These are phyloP conservation scores for Penicillium sp. DNA, from an alignment of 2,329 filamentous ascomycete species.

Conservation along the genomic window DNA sequence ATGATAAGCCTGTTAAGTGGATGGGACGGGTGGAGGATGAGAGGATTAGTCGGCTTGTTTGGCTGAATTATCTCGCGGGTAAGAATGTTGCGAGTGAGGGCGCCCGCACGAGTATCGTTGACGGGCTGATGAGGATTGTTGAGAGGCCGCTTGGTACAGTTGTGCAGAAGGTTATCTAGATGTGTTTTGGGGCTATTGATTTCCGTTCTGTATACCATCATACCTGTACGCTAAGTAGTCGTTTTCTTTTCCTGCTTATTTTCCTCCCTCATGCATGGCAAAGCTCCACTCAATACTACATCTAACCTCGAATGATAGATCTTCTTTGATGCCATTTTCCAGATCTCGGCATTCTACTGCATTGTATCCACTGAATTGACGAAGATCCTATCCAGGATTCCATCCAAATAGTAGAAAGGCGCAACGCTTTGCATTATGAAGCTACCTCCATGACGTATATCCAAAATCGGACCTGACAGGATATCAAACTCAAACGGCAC, in stretches of 20 bases:
- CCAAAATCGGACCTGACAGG: neutral
- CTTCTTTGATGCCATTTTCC: neutral
- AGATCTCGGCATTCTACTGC: neutral
- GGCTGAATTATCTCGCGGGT: conserved; percentile 86
- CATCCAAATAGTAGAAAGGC: neutral
- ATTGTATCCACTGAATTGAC: neutral
- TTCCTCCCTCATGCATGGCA: neutral
- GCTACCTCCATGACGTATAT: neutral
- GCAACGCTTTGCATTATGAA: conserved; percentile 2
- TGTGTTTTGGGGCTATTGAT: neutral
- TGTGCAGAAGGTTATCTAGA: conserved; percentile 63
- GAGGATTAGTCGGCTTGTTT: conserved; percentile 73
- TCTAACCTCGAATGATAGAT: neutral
- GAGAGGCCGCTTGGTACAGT: conserved; percentile 84
- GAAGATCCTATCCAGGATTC: neutral
- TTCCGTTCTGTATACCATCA: neutral
- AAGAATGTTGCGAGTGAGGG: conserved; percentile 80
- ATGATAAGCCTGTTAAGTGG: conserved; percentile 48
- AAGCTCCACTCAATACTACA: conserved; percentile 10
- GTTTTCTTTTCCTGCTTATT: neutral
- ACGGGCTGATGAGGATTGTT: conserved; percentile 83
- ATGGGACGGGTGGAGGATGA: conserved; percentile 75
- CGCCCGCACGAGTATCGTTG: conserved; percentile 74
- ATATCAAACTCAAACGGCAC: conserved; percentile 51
- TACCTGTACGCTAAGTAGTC: conserved; percentile 9